Evolutionary conservation across 805 yeast genomes (phyloP).

Genomic region (Barnettozyma sp.): DNA sequence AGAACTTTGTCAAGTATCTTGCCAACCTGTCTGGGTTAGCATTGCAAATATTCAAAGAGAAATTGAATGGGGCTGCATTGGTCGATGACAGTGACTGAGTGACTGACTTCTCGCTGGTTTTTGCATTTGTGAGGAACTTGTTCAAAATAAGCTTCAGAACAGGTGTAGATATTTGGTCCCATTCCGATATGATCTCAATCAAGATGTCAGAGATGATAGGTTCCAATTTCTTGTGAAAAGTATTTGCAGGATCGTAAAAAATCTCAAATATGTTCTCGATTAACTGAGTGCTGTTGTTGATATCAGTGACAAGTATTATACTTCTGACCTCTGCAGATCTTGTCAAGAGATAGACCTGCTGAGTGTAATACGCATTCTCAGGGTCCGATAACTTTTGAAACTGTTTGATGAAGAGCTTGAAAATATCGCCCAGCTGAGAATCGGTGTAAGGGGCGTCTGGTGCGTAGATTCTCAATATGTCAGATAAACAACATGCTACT

Average conservation of each 20-base stretch:
- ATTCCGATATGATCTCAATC: conserved; percentile 67
- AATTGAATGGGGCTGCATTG: conserved; percentile 47
- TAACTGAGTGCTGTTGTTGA: conserved; percentile 53
- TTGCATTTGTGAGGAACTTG: conserved; percentile 41
- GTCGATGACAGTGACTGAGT: conserved; percentile 15
- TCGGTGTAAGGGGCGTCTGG: conserved; percentile 87
- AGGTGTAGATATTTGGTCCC: conserved; percentile 52
- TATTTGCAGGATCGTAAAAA: conserved; percentile 49
- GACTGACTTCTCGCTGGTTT: conserved; percentile 12
- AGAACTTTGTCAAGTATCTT: conserved; percentile 68
- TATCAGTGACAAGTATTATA: conserved; percentile 65
- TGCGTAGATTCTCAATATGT: conserved; percentile 69
- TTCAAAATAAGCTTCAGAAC: conserved; percentile 60
- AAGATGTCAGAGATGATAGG: conserved; percentile 64
- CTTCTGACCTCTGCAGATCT: conserved; percentile 70
- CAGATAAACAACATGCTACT: conserved; percentile 68
- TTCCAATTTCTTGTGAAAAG: conserved; percentile 47
- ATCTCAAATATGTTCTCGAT: conserved; percentile 50
- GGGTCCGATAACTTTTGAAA: conserved; percentile 48
- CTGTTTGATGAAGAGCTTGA: conserved; percentile 58
- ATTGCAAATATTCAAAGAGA: conserved; percentile 62
- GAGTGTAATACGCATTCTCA: conserved; percentile 54
- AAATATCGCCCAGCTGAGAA: conserved; percentile 52
- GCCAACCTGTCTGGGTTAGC: conserved; percentile 67
- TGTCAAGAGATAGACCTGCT: conserved; percentile 58